These are phyloP conservation scores for Harringtonia lauricola DNA, from an alignment of 2,329 filamentous ascomycete genomes.

Conservation along the genomic window DNA sequence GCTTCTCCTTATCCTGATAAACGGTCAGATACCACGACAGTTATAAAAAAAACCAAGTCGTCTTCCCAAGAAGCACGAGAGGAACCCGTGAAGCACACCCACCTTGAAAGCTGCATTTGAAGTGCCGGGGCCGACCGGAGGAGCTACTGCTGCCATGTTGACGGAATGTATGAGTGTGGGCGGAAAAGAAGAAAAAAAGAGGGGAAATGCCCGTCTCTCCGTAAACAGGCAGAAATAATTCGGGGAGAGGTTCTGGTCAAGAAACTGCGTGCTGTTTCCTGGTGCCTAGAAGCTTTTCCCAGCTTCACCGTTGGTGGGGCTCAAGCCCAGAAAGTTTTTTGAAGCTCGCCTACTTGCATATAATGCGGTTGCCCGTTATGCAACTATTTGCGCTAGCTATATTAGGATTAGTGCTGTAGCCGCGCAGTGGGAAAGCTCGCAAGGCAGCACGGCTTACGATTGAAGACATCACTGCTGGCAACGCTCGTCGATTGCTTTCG, in stretches of 20 bases:
- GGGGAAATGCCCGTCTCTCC: not conserved
- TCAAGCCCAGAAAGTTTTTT: not conserved
- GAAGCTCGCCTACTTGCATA: conserved; percentile 2
- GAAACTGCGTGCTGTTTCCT: not conserved
- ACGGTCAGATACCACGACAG: conserved; percentile 8
- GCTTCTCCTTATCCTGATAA: conserved; percentile 84
- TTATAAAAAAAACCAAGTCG: too few species aligned
- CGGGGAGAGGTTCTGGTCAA: too few species aligned
- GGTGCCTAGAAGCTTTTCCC: conserved; percentile 1
- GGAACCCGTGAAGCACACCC: too few species aligned
- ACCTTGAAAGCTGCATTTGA: conserved; percentile 48
- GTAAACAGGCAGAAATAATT: too few species aligned
- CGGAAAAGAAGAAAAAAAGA: not conserved
- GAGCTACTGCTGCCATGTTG: conserved; percentile 33
- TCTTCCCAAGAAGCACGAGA: too few species aligned
- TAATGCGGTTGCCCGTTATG: too few species aligned
- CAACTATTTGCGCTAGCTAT: not conserved
- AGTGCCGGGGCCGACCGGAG: conserved; percentile 24
- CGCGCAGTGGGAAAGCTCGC: conserved; percentile 7
- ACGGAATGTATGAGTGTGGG: not conserved
- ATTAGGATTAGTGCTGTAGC: conserved; percentile 8
- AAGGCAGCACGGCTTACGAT: conserved; percentile 6
- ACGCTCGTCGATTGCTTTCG: not conserved
- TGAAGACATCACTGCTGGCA: not conserved
- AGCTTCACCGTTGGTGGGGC: conserved; percentile 5